These are phyloP conservation scores for Daldinia grandis DNA, from an alignment of 495 filamentous ascomycete genomes.

Conservation along the genomic window DNA sequence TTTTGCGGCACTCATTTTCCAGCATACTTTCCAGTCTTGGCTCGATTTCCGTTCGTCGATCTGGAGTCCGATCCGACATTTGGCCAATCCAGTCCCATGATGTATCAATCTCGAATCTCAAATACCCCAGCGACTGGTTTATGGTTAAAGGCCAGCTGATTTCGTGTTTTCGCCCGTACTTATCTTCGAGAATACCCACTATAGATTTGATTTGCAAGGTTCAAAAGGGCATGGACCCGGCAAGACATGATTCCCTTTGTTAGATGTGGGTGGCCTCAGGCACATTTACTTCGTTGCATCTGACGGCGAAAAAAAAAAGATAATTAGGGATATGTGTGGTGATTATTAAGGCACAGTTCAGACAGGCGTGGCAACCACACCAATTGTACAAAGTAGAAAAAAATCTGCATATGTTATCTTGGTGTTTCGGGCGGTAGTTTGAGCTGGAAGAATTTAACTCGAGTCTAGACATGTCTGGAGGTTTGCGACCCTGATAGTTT, in stretches of 20 bases:
- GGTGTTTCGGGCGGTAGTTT: conserved; percentile 20
- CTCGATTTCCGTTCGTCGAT: conserved; percentile 44
- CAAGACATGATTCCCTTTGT: conserved; percentile 48
- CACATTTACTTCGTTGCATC: conserved; percentile 24
- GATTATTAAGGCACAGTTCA: conserved; percentile 17
- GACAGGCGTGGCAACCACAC: conserved; percentile 14
- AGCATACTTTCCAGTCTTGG: conserved; percentile 44
- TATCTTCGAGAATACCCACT: conserved; percentile 53
- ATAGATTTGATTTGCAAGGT: conserved; percentile 49
- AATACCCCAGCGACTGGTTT: conserved; percentile 44
- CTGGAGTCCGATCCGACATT: conserved; percentile 41
- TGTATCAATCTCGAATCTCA: conserved; percentile 47
- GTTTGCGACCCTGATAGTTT: conserved; percentile 35
- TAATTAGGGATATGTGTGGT: conserved; percentile 14
- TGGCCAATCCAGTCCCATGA: conserved; percentile 38
- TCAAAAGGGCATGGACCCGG: conserved; percentile 40
- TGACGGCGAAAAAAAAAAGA: conserved; percentile 28
- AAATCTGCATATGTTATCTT: conserved; percentile 35
- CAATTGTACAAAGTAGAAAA: conserved; percentile 39
- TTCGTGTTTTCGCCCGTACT: conserved; percentile 42
- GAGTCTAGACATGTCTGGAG: conserved; percentile 33
- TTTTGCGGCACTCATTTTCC: conserved; percentile 38
- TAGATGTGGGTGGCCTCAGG: conserved; percentile 30
- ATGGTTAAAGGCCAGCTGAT: conserved; percentile 35
- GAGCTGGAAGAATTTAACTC: conserved; percentile 22